Evolutionary conservation across 2,329 filamentous ascomycete genomes (phyloP).

Genomic region (Phyllosticta capitalensis): DNA sequence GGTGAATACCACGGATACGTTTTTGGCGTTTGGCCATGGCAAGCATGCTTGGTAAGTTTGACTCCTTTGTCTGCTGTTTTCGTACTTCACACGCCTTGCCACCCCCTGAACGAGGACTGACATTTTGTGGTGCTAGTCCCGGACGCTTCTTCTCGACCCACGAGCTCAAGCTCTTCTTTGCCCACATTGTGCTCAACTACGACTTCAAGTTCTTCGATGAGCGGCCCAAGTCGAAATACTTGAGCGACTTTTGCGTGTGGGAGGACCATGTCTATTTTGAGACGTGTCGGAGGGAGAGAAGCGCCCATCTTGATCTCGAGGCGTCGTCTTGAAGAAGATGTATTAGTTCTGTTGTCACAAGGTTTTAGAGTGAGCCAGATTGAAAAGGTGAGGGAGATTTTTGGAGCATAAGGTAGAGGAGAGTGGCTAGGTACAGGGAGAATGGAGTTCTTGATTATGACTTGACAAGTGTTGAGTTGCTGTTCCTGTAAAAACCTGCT

Average conservation of each 20-base stretch:
- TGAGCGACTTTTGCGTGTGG: conserved; percentile 1
- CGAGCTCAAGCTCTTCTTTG: conserved; percentile 30
- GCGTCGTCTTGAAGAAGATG: neutral
- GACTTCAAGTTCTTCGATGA: conserved; percentile 22
- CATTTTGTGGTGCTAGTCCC: conserved; percentile 16
- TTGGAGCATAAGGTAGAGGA: no score
- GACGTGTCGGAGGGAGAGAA: neutral
- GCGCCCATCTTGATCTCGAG: neutral
- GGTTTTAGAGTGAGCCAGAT: neutral
- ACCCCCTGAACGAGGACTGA: conserved; percentile 8
- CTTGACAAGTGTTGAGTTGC: no score
- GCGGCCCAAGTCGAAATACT: conserved; percentile 18
- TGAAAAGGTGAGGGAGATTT: neutral
- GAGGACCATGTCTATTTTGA: neutral
- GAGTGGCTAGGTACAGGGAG: no score
- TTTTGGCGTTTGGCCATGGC: conserved; percentile 49
- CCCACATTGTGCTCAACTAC: conserved; percentile 29
- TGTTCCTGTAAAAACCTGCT: no score
- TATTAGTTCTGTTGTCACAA: neutral
- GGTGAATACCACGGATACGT: conserved; percentile 43
- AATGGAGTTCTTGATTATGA: no score
- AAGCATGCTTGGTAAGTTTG: conserved; percentile 34
- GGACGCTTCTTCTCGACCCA: conserved; percentile 30
- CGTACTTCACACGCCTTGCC: neutral
- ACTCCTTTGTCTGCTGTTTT: conserved; percentile 23